Base-by-base conservation (phyloP, 2,329 filamentous ascomycete species). In the Chalara sp. region DNA sequence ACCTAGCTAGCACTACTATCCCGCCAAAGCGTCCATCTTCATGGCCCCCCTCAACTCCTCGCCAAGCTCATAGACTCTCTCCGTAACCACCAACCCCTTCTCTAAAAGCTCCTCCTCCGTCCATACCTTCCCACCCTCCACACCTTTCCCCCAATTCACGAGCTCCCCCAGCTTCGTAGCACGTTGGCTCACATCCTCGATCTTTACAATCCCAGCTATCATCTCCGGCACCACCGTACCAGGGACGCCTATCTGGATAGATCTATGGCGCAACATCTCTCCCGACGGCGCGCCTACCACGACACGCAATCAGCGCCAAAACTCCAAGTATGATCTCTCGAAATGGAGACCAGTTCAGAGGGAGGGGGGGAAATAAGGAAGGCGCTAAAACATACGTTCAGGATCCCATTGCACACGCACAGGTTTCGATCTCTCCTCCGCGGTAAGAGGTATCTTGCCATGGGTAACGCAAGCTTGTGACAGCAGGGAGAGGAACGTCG, bases 321-420 rank as follows among this genome's bases (percentile, higher is more conserved):
- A 37, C n/a, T 37, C 35, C 21, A 21, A 21, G 21, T 3, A 21
- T 21, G 21, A 21, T 21, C 21, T 21, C 21, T 21, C 21, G 21
- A 21, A 21, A 21, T 21, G 21, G 21, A 21, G 21, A 21, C 21
- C 21, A 3, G 21, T 21, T 21, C 21, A 21, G 21, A 3, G 21
- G 21, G 21, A 21, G 21, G 21, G 21, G 21, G 21, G n/a, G 35
- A 8, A 37, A n/a, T 37, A 37, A 8, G 35, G n/a, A 37, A n/a
- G 35, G 35, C n/a, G 35, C 4, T 4, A 37, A n/a, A 37, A n/a
- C 35, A 37, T 8, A 37, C n/a, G n/a, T 37, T n/a, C n/a, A 0
- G 81, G 81, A 63, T 84, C 81, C 81, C 81, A 85, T 61, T 84
- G 80, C 6, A 83, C 70, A n/a, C 74, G 70, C 0, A 83, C 78